These are phyloP conservation scores for Trifolium fragiferum DNA, from an alignment of 306 rosid genomes.

Conservation along the genomic window DNA sequence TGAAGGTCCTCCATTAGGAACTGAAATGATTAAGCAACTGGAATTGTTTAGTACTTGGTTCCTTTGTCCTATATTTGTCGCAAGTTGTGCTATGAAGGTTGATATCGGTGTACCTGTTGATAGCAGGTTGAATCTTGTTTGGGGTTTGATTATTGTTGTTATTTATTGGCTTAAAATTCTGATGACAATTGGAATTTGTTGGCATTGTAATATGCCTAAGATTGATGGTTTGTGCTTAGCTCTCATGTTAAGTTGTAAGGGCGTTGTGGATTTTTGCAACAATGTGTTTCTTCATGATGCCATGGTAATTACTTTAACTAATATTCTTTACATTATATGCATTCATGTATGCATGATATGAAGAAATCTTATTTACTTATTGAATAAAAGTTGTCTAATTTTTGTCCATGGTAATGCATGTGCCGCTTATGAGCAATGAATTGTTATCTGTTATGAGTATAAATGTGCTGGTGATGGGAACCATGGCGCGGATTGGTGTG, in stretches of 20 bases:
- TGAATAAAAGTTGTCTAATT: constrained; percentile 7
- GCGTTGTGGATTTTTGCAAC: constrained; percentile 48
- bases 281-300: constrained; percentile 16
- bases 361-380: neutral
- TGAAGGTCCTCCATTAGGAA: constrained; percentile 66
- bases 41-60: constrained; percentile 45
- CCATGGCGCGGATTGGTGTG: neutral
- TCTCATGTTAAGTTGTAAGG: constrained; percentile 62
- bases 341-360: neutral
- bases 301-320: constrained; percentile 26
- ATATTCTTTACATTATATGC: neutral
- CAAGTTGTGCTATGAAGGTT: constrained; percentile 45
- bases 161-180: constrained; percentile 35
- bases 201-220: constrained; percentile 42
- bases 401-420: neutral
- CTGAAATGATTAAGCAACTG: constrained; percentile 52
- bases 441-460: neutral
- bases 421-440: constrained; percentile 1
- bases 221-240: constrained; percentile 48
- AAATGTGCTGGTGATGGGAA: constrained; percentile 4
- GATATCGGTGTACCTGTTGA: neutral
- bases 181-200: constrained; percentile 22
- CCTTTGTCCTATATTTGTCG: constrained; percentile 53
- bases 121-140: fast-evolving
- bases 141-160: neutral